phyloP scores from a whole-genome alignment of 805 yeast genomes.

The Sugiyamaella qingdaonensis region DNA sequence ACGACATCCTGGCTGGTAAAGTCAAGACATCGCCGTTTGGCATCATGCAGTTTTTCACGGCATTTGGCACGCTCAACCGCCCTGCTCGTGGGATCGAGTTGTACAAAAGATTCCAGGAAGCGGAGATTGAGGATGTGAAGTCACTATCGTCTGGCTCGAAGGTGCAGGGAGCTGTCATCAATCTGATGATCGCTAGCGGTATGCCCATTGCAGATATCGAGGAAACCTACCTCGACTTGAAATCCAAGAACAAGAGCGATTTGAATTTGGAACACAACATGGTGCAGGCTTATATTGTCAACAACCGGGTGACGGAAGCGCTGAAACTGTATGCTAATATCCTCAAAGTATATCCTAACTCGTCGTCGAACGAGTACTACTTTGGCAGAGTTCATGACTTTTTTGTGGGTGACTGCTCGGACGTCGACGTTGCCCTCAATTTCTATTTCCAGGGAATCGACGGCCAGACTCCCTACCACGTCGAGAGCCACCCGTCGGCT shows the following conservation, averaged over 20 bases:
- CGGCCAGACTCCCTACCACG: conserved; percentile 66
- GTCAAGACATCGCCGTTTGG: conserved; percentile 17
- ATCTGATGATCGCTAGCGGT: conserved; percentile 18
- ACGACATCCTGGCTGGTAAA: conserved; percentile 18
- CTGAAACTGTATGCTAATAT: conserved; percentile 47
- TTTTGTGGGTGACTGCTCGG: conserved; percentile 74
- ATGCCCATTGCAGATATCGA: conserved; percentile 21
- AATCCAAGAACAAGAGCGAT: conserved; percentile 6
- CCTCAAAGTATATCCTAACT: conserved; percentile 41
- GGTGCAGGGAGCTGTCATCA: conserved; percentile 22
- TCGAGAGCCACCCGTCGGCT: conserved; percentile 68
- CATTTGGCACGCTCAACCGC: conserved; percentile 17
- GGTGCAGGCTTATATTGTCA: conserved; percentile 66
- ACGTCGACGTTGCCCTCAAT: conserved; percentile 63
- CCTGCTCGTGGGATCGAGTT: conserved; percentile 20
- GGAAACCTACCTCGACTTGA: conserved; percentile 12
- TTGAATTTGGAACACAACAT: conserved; percentile 59
- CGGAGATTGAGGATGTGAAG: conserved; percentile 1
- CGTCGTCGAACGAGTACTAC: conserved; percentile 28
- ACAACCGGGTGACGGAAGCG: conserved; percentile 62
- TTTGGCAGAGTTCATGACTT: conserved; percentile 68
- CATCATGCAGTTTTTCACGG: conserved; percentile 21
- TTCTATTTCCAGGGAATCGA: conserved; percentile 71
- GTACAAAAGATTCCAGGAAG: conserved; percentile 11
- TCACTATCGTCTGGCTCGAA: conserved; percentile 10